Evolutionary conservation across 306 rosid species (phyloP), one percentile per base, ranked within the genome.

Genomic region (Cucurbita pepo): DNA sequence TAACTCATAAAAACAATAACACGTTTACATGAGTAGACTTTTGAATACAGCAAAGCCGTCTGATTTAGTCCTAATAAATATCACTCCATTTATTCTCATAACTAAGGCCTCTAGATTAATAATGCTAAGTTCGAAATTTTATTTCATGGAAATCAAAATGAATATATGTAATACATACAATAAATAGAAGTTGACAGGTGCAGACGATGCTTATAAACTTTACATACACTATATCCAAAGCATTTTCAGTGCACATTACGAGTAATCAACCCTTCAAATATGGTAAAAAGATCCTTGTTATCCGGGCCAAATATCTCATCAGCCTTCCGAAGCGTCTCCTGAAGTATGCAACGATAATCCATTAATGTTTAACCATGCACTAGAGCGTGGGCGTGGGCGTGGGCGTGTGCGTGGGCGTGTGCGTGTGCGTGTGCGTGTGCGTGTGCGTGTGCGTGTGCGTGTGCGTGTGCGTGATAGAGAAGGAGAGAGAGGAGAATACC

Each of bases 241-340:
- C 34, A 72, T 61, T 65, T 80, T 80, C 77, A 91, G 71, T 86
- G 86, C 48, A 84, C 86, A 78, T 82, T 95, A 63, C 97, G 97
- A 59, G 72, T 85, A 76, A 95, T 89, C 87, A 91, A 81, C 25
- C 96, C 96, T 83, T 95, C 96, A 80, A 95, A 95, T 79, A 89
- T 78, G 7, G 86, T 71, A 63, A 82, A 91, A 2, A 95, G 88
- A 79, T 95, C 99, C 75, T 89, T 89, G 88, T 91, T 95, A 61
- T 91, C 95, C 37, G 92, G 79, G 61, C 97, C 96, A 79, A 95
- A 91, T 0, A 95, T 91, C 85, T 95, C 99, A 82, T 82, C 94
- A 22, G 90, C 97, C 82, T 89, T 91, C 71, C 79, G 84, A n/a
- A 95, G 77, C 9, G 99, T 91, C 80, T 86, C 97, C 97, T 94